Evolutionary conservation across 257 asterid genomes (phyloP), one percentile per base, ranked within the genome.

Genomic region (Misopates orontium): DNA sequence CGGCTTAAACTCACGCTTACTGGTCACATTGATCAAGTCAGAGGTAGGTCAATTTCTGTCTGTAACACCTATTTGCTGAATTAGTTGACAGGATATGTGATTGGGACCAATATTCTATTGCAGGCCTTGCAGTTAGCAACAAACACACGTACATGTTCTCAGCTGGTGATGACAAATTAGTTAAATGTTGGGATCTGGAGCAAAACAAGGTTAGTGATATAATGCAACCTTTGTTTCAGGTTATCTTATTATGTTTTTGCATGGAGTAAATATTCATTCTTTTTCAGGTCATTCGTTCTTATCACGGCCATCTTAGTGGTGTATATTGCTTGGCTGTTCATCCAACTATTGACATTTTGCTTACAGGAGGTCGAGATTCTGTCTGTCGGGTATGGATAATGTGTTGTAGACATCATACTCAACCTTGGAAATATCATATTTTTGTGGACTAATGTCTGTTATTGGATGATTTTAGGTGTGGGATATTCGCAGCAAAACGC

Each of bases 361-460:
- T 90, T 44, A 94, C 99, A 0, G 97, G 97, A 13, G 99, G 99
- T 59, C 96, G 99, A 61, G 99, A 94, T 82, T 94, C 99, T 22
- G 97, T 88, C 9, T 89, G 89, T 56, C 79, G 95, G 85, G 97
- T 87, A 88, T 72, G 76, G 8, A 56, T 63, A 62, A 47, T 16
- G 24, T 56, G 1, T 40, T 45, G 49, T 14, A 53, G 28, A 23
- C 66, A 22, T 36, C n/a, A 18, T 66, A 50, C 20, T 64, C 56
- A 18, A 51, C 21, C 39, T 36, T 11, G 48, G 47, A 17, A 59
- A 24, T 62, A 45, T 12, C 50, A 64, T 44, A 66, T 70, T 53
- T 14, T 23, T 39, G 23, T 24, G 52, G 51, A 28, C 73, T 79
- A 22, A 77, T 53, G 53, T 60, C 44, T 63, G 51, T 41, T 63